These are phyloP conservation scores for Thinopyrum elongatum DNA, from an alignment of 176 grass and related monocot species.

Conservation along the genomic window DNA sequence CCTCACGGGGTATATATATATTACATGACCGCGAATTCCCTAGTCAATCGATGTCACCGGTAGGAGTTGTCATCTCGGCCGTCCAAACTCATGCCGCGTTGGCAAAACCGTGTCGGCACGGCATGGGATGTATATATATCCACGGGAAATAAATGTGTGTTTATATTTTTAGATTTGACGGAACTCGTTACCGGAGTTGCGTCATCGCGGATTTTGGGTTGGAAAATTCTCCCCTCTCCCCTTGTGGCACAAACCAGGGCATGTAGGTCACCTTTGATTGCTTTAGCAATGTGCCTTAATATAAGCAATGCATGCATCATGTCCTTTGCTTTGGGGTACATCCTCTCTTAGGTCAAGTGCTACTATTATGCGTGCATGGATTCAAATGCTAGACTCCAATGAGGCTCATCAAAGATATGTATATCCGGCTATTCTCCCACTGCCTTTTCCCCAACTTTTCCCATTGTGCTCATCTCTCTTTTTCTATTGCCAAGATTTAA, in stretches of 20 bases:
- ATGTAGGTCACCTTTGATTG: background rate
- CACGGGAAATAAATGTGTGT: background rate
- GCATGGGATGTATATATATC: too few relatives aligned
- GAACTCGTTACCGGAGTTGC: background rate
- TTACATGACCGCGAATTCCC: background rate
- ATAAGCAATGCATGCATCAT: conserved; percentile 8
- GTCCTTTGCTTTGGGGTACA: conserved; percentile 46
- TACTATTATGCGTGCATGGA: conserved; percentile 16
- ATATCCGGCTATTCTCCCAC: conserved; percentile 72
- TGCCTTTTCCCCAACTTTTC: conserved; percentile 45
- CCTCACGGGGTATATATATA: background rate
- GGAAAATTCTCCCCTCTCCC: conserved; percentile 2
- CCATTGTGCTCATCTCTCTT: conserved; percentile 54
- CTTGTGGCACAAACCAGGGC: conserved; percentile 16
- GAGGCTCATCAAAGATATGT: conserved; percentile 41
- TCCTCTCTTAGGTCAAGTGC: conserved; percentile 43
- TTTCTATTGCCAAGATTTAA: conserved; percentile 42
- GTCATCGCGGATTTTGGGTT: background rate
- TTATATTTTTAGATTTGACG: background rate
- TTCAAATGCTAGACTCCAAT: conserved; percentile 84
- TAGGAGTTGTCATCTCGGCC: background rate
- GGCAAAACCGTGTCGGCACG: background rate
- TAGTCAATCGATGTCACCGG: background rate
- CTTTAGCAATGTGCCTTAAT: conserved; percentile 29
- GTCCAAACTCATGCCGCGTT: background rate